Evolutionary conservation across 2,329 filamentous ascomycete species (phyloP), one percentile per base, ranked within the genome.

Genomic region (Dothidotthia symphoricarpi): DNA sequence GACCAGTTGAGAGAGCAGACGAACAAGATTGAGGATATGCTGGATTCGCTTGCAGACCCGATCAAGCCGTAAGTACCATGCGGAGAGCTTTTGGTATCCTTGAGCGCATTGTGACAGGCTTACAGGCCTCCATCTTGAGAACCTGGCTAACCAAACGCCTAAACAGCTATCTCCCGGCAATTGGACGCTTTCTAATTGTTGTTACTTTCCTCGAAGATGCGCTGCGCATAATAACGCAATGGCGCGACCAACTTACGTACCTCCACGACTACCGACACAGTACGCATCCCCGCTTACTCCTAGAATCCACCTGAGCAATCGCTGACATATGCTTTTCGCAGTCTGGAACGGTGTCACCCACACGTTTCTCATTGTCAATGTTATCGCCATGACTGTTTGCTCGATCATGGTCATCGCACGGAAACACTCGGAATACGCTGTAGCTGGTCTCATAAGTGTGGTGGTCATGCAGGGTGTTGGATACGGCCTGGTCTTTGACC

Each of bases 161-260:
- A 31, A 52, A 61, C 64, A 95, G 90, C 49, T 94, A 95, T 67
- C 79, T 98, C 29, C 93, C 93, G 42, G 88, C 88, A 51, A 91
- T 98, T 74, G 93, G 93, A 53, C 88, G 93, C 54, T 97, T 97
- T 71, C 73, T 98, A 55, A 98, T 98, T 57, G 93, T 98, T 39
- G 93, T 97, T 36, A 98, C 93, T 47, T 98, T 98, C 73, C 77
- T 98, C 57, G 93, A 98, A 71, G 93, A 98, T 75, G 88, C 90
- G 33, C 75, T 98, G 47, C 82, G 93, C 66, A 98, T 98, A 70
- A 76, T 97, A 58, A 98, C 93, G 55, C 93, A 98, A 82, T 98
- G 93, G 90, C 82, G 68, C 64, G 93, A 97, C 67, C 93, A 98
- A 75, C 80, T 98, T 44, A 76, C 86, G 45, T 98, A 97, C 69